Evolutionary conservation across 768 basidiomycete genomes (phyloP).

Genomic region (Suillus spraguei): DNA sequence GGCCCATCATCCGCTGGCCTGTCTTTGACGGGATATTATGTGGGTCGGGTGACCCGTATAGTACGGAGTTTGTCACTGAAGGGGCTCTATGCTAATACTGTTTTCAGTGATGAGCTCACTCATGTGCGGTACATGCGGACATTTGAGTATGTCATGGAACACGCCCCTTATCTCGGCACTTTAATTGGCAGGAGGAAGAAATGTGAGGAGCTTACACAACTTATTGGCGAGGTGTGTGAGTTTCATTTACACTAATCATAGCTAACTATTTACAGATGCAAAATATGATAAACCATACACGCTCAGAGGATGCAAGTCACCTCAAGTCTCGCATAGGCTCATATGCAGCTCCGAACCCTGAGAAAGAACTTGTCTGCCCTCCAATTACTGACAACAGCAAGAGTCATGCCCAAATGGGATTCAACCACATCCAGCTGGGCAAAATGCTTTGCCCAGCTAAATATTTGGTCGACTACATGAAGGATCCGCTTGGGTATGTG

Average conservation of each 20-base stretch:
- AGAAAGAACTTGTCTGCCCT: background rate
- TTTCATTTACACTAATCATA: background rate
- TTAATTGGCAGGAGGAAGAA: too few species aligned
- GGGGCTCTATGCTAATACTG: too few species aligned
- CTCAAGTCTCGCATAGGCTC: background rate
- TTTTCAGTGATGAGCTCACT: too few species aligned
- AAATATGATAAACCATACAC: background rate
- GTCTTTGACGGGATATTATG: too few species aligned
- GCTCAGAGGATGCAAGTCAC: background rate
- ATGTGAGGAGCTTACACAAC: too few species aligned
- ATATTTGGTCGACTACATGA: background rate
- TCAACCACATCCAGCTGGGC: conserved; percentile 10
- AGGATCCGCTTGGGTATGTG: background rate
- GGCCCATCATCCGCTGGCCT: too few species aligned
- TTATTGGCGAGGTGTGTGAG: too few species aligned
- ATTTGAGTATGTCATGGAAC: too few species aligned
- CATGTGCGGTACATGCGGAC: too few species aligned
- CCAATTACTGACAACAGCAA: conserved; percentile 1
- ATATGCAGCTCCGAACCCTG: conserved; percentile 2
- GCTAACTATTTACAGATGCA: conserved; percentile 5
- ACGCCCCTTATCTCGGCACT: too few species aligned
- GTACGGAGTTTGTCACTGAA: too few species aligned
- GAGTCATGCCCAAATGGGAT: background rate
- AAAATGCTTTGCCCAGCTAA: conserved; percentile 3
- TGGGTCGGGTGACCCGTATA: too few species aligned